These are phyloP conservation scores for Trichoderma virens DNA, from an alignment of 495 filamentous ascomycete species.

Conservation along the genomic window DNA sequence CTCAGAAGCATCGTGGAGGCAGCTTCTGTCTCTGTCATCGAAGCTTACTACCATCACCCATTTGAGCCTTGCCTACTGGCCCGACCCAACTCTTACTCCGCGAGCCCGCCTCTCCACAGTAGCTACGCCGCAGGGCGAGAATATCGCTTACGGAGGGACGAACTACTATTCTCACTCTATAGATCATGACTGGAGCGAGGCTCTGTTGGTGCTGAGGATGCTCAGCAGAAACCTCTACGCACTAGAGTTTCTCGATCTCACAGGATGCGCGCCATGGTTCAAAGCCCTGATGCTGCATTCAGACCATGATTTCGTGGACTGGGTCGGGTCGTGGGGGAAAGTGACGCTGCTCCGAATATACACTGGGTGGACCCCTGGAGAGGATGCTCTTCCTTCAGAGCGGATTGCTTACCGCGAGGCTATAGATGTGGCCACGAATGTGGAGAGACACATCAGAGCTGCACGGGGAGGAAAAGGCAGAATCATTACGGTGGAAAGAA, in stretches of 20 bases:
- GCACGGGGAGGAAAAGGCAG: conserved; percentile 29
- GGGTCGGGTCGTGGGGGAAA: conserved; percentile 40
- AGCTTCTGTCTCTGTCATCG: conserved; percentile 53
- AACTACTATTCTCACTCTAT: conserved; percentile 55
- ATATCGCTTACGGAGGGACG: conserved; percentile 52
- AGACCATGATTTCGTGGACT: conserved; percentile 32
- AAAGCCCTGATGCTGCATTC: conserved; percentile 40
- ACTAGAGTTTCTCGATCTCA: conserved; percentile 72
- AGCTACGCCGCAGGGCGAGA: conserved; percentile 29
- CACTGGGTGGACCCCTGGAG: conserved; percentile 24
- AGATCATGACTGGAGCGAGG: conserved; percentile 64
- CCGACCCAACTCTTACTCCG: conserved; percentile 59
- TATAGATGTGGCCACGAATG: conserved; percentile 21
- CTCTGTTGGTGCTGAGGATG: conserved; percentile 58
- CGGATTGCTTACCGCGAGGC: conserved; percentile 18
- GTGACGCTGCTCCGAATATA: conserved; percentile 28
- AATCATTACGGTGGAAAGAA: conserved; percentile 33
- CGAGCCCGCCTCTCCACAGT: conserved; percentile 47
- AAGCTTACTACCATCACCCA: conserved; percentile 63
- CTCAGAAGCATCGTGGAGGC: conserved; percentile 52
- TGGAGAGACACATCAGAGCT: conserved; percentile 31
- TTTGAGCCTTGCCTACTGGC: conserved; percentile 76
- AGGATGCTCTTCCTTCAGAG: conserved; percentile 17
- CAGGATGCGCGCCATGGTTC: conserved; percentile 68
- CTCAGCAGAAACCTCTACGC: conserved; percentile 60